These are phyloP conservation scores for Leishmania mexicana DNA, from an alignment of 208 protist species.

Conservation along the genomic window DNA sequence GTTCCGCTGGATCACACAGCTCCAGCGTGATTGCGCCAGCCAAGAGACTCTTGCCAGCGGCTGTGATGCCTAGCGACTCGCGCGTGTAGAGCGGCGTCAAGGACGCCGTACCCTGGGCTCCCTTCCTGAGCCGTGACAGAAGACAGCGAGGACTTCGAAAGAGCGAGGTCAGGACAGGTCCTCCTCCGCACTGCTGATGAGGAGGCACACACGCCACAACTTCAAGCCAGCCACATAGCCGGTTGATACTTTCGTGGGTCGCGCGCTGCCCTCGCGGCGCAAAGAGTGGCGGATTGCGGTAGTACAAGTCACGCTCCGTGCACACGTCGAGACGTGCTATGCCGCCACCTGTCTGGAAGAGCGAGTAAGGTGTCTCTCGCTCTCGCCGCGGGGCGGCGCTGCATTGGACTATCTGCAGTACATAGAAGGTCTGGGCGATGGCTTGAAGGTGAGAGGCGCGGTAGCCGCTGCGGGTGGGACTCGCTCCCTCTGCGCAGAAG, in stretches of 20 bases:
- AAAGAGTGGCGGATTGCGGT: constrained; percentile 66
- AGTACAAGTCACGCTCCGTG: constrained; percentile 85
- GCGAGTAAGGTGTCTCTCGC: neutral
- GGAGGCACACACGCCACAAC: constrained; percentile 15
- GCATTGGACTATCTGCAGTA: constrained; percentile 9
- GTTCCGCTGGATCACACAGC: constrained; percentile 10
- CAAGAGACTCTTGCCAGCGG: constrained; percentile 38
- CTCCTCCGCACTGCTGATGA: neutral
- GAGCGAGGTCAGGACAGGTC: neutral
- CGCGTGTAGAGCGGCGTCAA: constrained; percentile 34
- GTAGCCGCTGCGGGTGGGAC: neutral
- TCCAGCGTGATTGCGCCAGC: constrained; percentile 38
- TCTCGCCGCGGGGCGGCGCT: neutral
- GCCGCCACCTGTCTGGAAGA: neutral
- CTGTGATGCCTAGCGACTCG: constrained; percentile 50
- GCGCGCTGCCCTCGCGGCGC: constrained; percentile 31
- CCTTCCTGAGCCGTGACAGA: neutral
- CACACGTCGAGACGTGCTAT: constrained; percentile 16
- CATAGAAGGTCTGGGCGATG: constrained; percentile 27
- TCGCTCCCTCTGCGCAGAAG: neutral
- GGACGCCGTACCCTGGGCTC: neutral
- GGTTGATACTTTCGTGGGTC: constrained; percentile 32
- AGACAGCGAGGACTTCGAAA: constrained; percentile 17
- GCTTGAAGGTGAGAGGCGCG: constrained; percentile 19
- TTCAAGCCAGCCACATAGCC: constrained; percentile 35